These are phyloP conservation scores for Flammula alnicola DNA, from an alignment of 1,284 basidiomycete species.

Conservation along the genomic window DNA sequence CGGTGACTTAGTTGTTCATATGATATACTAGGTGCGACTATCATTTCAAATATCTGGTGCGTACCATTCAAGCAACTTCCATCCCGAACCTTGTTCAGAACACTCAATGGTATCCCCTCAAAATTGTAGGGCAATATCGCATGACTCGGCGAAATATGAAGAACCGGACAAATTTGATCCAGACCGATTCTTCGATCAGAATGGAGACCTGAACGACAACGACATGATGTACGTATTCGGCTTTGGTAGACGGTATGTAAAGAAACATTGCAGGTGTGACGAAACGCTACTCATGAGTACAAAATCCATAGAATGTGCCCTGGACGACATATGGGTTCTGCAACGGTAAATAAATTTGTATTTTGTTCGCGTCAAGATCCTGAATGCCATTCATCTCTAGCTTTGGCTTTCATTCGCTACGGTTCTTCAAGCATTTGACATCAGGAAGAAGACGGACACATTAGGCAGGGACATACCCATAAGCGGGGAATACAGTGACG, in stretches of 20 bases:
- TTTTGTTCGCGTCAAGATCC: slow-evolving; percentile 28
- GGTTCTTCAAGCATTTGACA: slow-evolving; percentile 40
- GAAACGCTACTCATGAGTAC: background rate
- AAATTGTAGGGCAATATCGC: slow-evolving; percentile 31
- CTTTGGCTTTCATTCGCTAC: slow-evolving; percentile 43
- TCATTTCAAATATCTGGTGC: slow-evolving; percentile 23
- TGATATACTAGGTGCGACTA: background rate
- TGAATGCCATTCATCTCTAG: slow-evolving; percentile 31
- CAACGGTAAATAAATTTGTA: slow-evolving; percentile 19
- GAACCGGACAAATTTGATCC: slow-evolving; percentile 35
- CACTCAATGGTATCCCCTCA: background rate
- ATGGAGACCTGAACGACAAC: slow-evolving; percentile 27
- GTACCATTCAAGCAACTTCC: slow-evolving; percentile 11
- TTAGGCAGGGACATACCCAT: slow-evolving; percentile 32
- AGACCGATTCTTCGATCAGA: slow-evolving; percentile 30
- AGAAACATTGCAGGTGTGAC: background rate
- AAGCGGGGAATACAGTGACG: slow-evolving; percentile 24
- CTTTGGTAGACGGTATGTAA: slow-evolving; percentile 27
- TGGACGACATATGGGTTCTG: slow-evolving; percentile 6
- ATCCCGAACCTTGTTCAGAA: slow-evolving; percentile 13
- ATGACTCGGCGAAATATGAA: slow-evolving; percentile 29
- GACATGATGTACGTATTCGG: slow-evolving; percentile 28
- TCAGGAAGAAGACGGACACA: slow-evolving; percentile 33
- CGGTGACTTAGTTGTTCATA: too few species aligned
- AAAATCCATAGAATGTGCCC: slow-evolving; percentile 4